Percentiles rank a stretch among this genome's conserved stretches.
Conservation (phyloP, 73 alveolate genomes). For the Symbiodinium pilosum region DNA sequence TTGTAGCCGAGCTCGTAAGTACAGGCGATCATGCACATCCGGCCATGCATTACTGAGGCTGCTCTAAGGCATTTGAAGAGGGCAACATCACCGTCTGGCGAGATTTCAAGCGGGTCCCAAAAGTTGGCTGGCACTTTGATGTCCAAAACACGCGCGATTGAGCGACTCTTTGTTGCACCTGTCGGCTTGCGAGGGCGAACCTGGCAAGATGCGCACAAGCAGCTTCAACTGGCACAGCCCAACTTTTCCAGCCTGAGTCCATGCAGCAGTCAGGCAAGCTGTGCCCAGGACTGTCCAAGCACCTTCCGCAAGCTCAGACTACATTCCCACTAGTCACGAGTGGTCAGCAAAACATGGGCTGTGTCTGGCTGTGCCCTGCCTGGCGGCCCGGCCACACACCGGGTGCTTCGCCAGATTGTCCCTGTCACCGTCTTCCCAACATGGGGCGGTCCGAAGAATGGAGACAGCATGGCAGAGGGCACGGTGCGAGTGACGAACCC, state of each 20-base stretch:
- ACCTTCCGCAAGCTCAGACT: too few species aligned
- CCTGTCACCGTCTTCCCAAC: background rate
- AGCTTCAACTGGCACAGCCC: background rate
- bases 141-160: background rate
- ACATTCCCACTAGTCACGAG: too few species aligned
- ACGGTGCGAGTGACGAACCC: too few species aligned
- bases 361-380: too few species aligned
- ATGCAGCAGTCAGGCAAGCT: background rate
- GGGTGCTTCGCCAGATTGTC: background rate
- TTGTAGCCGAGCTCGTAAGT: conserved; percentile 9
- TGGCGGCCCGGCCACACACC: background rate
- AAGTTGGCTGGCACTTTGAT: background rate
- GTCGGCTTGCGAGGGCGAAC: background rate
- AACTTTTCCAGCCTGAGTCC: background rate
- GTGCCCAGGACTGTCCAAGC: background rate
- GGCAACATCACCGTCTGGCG: background rate
- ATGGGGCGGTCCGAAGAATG: background rate
- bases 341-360: too few species aligned
- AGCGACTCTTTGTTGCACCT: background rate
- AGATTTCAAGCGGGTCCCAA: conserved; percentile 8
- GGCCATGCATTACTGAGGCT: background rate
- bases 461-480: background rate
- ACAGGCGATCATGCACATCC: background rate
- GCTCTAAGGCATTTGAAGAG: background rate
- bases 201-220: background rate